Evolutionary conservation across 2,329 filamentous ascomycete genomes (phyloP), one percentile per base, ranked within the genome.

Genomic region (Penicillium sclerotiorum): DNA sequence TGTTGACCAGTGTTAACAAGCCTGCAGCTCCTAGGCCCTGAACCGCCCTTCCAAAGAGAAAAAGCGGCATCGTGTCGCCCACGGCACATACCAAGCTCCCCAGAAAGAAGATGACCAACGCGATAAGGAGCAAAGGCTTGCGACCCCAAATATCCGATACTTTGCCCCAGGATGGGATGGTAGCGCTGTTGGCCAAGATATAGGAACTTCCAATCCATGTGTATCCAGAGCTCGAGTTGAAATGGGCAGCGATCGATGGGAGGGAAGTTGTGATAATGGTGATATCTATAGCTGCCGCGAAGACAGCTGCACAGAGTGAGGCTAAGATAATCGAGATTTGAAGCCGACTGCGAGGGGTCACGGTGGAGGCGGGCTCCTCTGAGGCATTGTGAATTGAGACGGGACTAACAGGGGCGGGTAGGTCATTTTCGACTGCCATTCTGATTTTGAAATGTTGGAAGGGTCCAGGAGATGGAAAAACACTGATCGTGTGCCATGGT

Each of bases 191-290:
- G 22, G 84, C 84, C 8, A 90, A 78, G 4, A 89, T 73, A 65
- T 86, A 91, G 0, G 87, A 80, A 17, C 80, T 83, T 1, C 87
- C 87, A 53, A 91, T 85, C 88, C 88, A 90, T 13, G 83, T 83
- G 67, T 89, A 91, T 3, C 9, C 15, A 15, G 15, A 17, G 5
- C 15, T 15, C 4, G 32, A 35, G 5, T 35, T 13, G n/a, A 35
- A 35, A 18, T 35, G 32, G 5, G n/a, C 32, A 4, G 32, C 13
- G 15, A 35, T 35, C 5, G 32, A 17, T 5, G 32, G 32, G 5
- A 35, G 18, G 15, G 32, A 15, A 5, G 32, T 35, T 35, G 22
- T 39, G 36, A 23, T 15, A 12, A 25, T n/a, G n/a, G 36, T 12
- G 36, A 39, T 39, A 20, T 22, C 36, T 4, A 25, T 17, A 23